Conservation (phyloP, 345 rosid genomes). For the Raphanus sativus region DNA sequence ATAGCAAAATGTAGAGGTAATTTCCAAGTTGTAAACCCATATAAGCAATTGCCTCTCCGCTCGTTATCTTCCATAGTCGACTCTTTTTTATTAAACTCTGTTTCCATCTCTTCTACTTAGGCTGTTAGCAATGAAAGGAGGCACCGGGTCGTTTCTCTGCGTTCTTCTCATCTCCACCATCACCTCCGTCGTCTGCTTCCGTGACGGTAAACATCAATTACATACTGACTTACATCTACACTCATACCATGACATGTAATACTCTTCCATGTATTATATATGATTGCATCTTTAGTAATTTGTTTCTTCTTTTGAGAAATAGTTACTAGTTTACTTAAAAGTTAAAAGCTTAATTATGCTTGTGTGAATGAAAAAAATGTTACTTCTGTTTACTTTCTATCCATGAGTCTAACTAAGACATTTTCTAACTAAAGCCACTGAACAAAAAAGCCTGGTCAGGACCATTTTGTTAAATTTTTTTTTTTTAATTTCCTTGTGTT, state of each 20-base stretch:
- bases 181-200: slow-evolving; percentile 34
- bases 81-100: neutral
- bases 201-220: slow-evolving; percentile 23
- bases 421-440: no score
- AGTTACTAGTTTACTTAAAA: neutral
- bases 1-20: neutral
- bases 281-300: neutral
- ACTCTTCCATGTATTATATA: neutral
- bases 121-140: slow-evolving; percentile 27
- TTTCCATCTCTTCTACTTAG: neutral
- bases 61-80: slow-evolving; percentile 2
- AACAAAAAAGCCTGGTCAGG: neutral
- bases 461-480: neutral
- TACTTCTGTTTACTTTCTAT: neutral
- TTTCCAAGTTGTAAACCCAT: slow-evolving; percentile 20
- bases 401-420: neutral
- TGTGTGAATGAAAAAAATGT: neutral
- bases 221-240: neutral
- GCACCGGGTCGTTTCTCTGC: slow-evolving; percentile 18
- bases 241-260: neutral
- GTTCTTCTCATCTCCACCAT: slow-evolving; percentile 35
- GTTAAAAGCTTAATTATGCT: neutral
- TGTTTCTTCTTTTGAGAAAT: neutral
- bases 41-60: slow-evolving; percentile 19
- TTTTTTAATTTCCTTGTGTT: neutral